Conservation (phyloP, 768 basidiomycete species). For the Coprinellus micaceus region DNA sequence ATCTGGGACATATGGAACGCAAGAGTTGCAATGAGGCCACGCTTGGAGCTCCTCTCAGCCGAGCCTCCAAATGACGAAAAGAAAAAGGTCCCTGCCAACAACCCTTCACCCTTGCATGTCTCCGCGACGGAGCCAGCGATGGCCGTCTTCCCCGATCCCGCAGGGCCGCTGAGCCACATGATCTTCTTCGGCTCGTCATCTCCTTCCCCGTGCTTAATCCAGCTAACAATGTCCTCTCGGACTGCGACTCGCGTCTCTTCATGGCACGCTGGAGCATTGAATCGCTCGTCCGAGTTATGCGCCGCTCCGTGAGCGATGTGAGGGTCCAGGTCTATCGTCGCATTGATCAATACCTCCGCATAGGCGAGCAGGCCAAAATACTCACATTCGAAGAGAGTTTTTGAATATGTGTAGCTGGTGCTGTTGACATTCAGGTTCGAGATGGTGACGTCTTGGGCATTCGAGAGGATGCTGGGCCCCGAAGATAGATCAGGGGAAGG, state of each 20-base stretch:
- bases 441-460: too few species aligned
- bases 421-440: too few species aligned
- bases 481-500: too few species aligned
- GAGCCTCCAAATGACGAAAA: conserved; percentile 3
- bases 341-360: too few species aligned
- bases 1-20: background rate
- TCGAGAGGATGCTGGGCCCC: too few species aligned
- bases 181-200: background rate
- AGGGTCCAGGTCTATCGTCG: too few species aligned
- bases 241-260: background rate
- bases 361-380: too few species aligned
- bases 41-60: background rate
- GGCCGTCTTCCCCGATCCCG: conserved; percentile 11
- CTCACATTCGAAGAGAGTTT: too few species aligned
- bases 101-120: background rate
- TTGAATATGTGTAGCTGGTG: too few species aligned
- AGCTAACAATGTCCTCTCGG: conserved; percentile 3
- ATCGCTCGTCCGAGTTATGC: background rate
- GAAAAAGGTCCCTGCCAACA: conserved; percentile 11
- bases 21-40: background rate
- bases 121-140: conserved; percentile 11
- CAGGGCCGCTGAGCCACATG: conserved; percentile 9
- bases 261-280: background rate
- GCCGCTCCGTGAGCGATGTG: too few species aligned
- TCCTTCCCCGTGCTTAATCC: background rate